These are phyloP conservation scores for Mycosarcoma maydis DNA, from an alignment of 1,284 basidiomycete species.

Conservation along the genomic window DNA sequence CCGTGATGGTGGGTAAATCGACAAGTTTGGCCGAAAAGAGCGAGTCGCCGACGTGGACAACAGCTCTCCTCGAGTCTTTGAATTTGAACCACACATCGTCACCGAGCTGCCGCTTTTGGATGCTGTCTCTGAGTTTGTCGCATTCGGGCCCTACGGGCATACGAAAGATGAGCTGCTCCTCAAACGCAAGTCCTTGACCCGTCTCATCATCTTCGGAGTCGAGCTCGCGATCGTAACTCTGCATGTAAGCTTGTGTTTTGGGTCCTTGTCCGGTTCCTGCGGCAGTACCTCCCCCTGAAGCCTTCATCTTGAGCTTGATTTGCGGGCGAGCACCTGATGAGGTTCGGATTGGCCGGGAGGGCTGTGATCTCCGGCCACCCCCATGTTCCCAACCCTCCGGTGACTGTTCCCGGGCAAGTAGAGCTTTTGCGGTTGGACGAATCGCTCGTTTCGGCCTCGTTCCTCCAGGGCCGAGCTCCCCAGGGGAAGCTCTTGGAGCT, in stretches of 20 bases:
- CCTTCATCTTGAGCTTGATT: conserved; percentile 53
- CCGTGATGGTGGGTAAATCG: conserved; percentile 92
- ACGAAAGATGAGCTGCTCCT: conserved; percentile 95
- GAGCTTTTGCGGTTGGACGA: conserved; percentile 41
- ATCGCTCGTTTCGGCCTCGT: conserved; percentile 38
- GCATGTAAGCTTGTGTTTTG: conserved; percentile 66
- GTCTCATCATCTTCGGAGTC: conserved; percentile 90
- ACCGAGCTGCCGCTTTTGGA: conserved; percentile 78
- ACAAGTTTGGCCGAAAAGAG: conserved; percentile 92
- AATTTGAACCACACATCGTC: conserved; percentile 96
- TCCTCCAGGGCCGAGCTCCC: conserved; percentile 9
- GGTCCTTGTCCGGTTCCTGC: conserved; percentile 49
- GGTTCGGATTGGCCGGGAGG: conserved; percentile 35
- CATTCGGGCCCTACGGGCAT: conserved; percentile 80
- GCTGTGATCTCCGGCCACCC: conserved; percentile 19
- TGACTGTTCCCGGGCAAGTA: conserved; percentile 44
- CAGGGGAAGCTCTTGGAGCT: conserved; percentile 4
- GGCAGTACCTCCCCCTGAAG: conserved; percentile 39
- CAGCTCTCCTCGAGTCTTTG: conserved; percentile 91
- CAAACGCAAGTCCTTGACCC: conserved; percentile 77
- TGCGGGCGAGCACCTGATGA: conserved; percentile 43
- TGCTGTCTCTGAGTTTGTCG: conserved; percentile 70
- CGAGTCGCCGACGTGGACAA: conserved; percentile 85
- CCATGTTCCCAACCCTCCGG: conserved; percentile 50
- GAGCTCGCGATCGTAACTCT: conserved; percentile 80